Evolutionary conservation across 768 basidiomycete species (phyloP).

Genomic region (Macrolepiota albuminosa): DNA sequence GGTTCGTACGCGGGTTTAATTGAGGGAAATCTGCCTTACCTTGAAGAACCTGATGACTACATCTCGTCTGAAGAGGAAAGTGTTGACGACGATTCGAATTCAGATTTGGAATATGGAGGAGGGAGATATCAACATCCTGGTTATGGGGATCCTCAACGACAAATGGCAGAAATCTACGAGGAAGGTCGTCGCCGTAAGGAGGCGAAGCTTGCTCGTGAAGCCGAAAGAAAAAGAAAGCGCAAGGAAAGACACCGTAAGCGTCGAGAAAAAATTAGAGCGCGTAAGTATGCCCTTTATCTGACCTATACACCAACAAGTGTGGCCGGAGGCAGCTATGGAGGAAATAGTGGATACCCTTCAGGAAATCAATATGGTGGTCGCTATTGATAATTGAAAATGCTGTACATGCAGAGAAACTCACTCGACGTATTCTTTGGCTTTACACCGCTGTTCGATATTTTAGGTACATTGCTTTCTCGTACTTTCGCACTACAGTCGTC

Average conservation of each 20-base stretch:
- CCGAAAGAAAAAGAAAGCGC: slow-evolving; percentile 56
- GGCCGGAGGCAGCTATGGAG: slow-evolving; percentile 19
- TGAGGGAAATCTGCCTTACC: slow-evolving; percentile 49
- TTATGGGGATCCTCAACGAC: slow-evolving; percentile 37
- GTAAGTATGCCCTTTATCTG: slow-evolving; percentile 60
- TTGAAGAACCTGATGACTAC: slow-evolving; percentile 38
- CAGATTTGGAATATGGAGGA: slow-evolving; percentile 39
- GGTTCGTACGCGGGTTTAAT: slow-evolving; percentile 50
- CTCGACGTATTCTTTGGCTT: neutral
- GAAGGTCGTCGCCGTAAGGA: slow-evolving; percentile 49
- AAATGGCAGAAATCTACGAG: slow-evolving; percentile 41
- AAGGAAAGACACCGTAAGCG: slow-evolving; percentile 61
- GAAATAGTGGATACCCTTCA: slow-evolving; percentile 14
- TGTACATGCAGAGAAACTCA: neutral
- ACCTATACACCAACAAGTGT: slow-evolving; percentile 36
- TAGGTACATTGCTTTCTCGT: neutral
- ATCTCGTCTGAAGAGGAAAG: slow-evolving; percentile 37
- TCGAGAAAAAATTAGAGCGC: slow-evolving; percentile 56
- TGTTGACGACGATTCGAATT: slow-evolving; percentile 27
- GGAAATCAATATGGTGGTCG: slow-evolving; percentile 11
- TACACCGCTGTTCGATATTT: neutral
- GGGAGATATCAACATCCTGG: slow-evolving; percentile 23
- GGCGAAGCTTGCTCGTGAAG: slow-evolving; percentile 30
- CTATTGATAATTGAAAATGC: slow-evolving; percentile 8
- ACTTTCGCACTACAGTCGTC: neutral